These are phyloP conservation scores for Dactylonectria estremocensis DNA, from an alignment of 2,329 filamentous ascomycete species.

Conservation along the genomic window DNA sequence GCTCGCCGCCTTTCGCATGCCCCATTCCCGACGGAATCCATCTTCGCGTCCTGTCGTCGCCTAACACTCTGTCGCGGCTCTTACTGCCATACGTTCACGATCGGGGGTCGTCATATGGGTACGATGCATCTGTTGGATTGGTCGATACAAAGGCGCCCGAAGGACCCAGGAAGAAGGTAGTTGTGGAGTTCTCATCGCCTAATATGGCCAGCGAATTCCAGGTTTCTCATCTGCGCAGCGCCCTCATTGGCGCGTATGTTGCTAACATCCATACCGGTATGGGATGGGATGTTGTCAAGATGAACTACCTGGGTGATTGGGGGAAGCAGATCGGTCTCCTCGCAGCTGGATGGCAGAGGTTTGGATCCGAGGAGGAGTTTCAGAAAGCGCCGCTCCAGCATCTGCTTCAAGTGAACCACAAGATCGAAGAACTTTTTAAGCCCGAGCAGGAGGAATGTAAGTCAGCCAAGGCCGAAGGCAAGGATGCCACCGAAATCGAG, in stretches of 20 bases:
- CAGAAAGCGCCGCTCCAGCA: slow-evolving; percentile 77
- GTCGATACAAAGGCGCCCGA: slow-evolving; percentile 27
- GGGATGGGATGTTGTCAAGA: slow-evolving; percentile 77
- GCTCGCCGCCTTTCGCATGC: slow-evolving; percentile 39
- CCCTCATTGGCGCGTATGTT: slow-evolving; percentile 79
- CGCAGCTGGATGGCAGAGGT: slow-evolving; percentile 76
- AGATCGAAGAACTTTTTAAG: slow-evolving; percentile 73
- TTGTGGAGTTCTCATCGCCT: slow-evolving; percentile 82
- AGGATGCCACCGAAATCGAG: slow-evolving; percentile 57
- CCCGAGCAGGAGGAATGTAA: slow-evolving; percentile 74
- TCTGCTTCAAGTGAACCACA: slow-evolving; percentile 77
- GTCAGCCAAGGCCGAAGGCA: slow-evolving; percentile 58
- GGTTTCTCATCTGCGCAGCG: slow-evolving; percentile 78
- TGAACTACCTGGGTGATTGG: slow-evolving; percentile 85
- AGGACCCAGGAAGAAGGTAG: slow-evolving; percentile 55
- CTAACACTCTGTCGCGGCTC: slow-evolving; percentile 42
- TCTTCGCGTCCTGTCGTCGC: slow-evolving; percentile 40
- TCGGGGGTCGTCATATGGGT: slow-evolving; percentile 37
- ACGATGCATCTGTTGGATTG: slow-evolving; percentile 39
- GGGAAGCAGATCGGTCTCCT: slow-evolving; percentile 78
- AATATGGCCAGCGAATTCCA: slow-evolving; percentile 84
- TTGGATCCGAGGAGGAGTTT: slow-evolving; percentile 76
- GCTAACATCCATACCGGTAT: slow-evolving; percentile 75
- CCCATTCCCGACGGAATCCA: slow-evolving; percentile 46
- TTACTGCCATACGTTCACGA: slow-evolving; percentile 43